Evolutionary conservation across 2,329 filamentous ascomycete species (phyloP), one percentile per base, ranked within the genome.

Genomic region (Didymella glomerata): DNA sequence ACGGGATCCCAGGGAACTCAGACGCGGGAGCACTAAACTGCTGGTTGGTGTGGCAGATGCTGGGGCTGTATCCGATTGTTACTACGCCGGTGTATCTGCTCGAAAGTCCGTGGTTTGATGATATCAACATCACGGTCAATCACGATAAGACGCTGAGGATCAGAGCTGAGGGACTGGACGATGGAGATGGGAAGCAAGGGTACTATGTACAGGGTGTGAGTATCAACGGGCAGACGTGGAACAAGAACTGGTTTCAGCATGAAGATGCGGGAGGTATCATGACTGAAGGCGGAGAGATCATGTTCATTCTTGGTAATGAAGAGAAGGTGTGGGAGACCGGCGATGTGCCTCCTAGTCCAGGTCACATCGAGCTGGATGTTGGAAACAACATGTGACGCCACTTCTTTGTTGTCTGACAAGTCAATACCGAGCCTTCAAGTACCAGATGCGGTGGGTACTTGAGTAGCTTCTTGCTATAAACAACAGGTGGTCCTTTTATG

Each of bases 241-340:
- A 75, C 0, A 81, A 79, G 73, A 86, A 84, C 53, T 86, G 85
- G 85, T 77, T 87, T 18, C 77, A 81, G 54, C 84, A 86, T 68
- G 77, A 80, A 1, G 82, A 86, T 67, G 69, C 60, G 0, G 72
- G 68, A 1, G 71, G 68, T 0, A 71, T 76, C 22, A 76, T 76
- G 73, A 68, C 56, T 1, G 45, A 72, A 7, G 75, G 75, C 1
- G 76, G 75, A 4, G 73, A 76, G 49, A 75, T 78, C 44, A 6
- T 71, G 24, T 77, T 78, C 24, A 55, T 25, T 10, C 54, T 78
- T 3, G 73, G 75, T 1, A 50, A 18, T 4, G 68, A 75, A 51
- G 56, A 69, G 46, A 68, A 54, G 46, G 54, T 68, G 8, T 75
- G 70, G 72, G 76, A 74, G 62, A 72, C 66, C 1, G 75, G 74